Percentiles rank a stretch among this genome's conserved stretches.
phyloP scores from a whole-genome alignment of 1,139 yeast species.

The Geotrichum bryndzae region DNA sequence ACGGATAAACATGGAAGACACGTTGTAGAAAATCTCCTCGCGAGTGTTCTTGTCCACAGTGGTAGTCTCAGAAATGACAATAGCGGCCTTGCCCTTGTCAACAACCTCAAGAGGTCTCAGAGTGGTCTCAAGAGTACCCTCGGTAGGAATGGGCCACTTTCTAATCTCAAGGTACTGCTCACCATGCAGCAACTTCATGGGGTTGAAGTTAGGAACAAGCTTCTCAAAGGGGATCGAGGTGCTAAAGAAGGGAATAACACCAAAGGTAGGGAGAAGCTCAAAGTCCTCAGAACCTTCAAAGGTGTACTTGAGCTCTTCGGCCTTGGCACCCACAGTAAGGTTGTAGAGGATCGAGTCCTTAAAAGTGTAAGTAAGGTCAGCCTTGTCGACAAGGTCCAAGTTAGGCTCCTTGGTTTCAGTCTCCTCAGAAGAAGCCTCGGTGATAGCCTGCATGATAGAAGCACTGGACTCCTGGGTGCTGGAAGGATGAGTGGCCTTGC shows the following conservation, averaged over 20 bases:
- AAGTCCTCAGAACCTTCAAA: conserved; percentile 75
- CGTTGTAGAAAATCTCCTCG: conserved; percentile 68
- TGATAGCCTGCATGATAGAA: conserved; percentile 20
- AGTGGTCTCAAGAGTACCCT: conserved; percentile 51
- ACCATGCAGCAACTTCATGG: conserved; percentile 81
- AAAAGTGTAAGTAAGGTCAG: conserved; percentile 50
- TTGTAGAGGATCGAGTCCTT: conserved; percentile 80
- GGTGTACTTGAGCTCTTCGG: conserved; percentile 68
- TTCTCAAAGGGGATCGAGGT: conserved; percentile 50
- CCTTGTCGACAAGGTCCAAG: conserved; percentile 28
- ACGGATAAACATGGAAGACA: conserved; percentile 80
- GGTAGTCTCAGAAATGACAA: conserved; percentile 69
- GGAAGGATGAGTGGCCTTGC: conserved; percentile 51
- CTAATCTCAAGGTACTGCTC: conserved; percentile 84
- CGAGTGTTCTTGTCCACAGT: conserved; percentile 65
- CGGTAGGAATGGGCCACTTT: conserved; percentile 73
- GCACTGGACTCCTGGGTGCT: conserved; percentile 58
- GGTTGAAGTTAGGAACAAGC: conserved; percentile 76
- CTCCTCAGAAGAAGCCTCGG: conserved; percentile 49
- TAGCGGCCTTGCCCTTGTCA: conserved; percentile 85
- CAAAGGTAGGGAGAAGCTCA: conserved; percentile 85
- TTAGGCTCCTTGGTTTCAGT: conserved; percentile 27
- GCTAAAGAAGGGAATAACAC: conserved; percentile 71
- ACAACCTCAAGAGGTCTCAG: conserved; percentile 65
- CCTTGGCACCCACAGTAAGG: conserved; percentile 80